Base-by-base conservation (phyloP, 2,329 filamentous ascomycete genomes). In the Colletotrichum sp. region DNA sequence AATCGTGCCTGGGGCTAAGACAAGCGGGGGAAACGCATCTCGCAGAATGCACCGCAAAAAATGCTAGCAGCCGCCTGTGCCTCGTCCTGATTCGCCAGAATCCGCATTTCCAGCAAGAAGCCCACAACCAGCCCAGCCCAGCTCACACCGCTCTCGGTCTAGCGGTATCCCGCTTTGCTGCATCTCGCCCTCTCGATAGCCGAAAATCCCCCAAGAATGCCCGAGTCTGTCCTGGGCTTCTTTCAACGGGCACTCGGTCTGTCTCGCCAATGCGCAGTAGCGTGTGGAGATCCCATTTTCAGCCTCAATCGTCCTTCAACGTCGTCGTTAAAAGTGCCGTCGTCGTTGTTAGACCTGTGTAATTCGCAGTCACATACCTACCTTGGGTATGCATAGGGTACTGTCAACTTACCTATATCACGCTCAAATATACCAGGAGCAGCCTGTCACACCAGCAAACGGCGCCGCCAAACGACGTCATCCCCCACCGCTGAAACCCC, bases 401-500 rank as follows among this genome's bases (percentile, higher is more conserved):
- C 44, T 22, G 44, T 1, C 39, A n/a, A 48, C n/a, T 7, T 48
- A 1, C 52, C 67, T 16, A 62, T 69, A 69, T 8, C n/a, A 30
- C 15, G 13, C 6, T 28, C 28, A 15, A 8, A n/a, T 15, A 71
- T 71, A 71, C 59, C 68, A 32, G 44, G n/a, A 22, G 24, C 36
- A 34, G 16, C 32, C 52, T 48, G 30, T 62, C 36, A 55, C 28
- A 36, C 55, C 55, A 4, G 60, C 39, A 57, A 71, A 70, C 55
- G 28, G 24, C 39, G 34, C 67, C 18, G 34, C 24, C 39, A 26
- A n/a, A 44, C 52, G 39, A 71, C 68, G 59, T 65, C 68, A 71
- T 71, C 59, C 60, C 39, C 30, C 68, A 71, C 68, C n/a, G n/a
- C 39, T 71, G 68, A 71, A 71, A 65, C 68, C 44, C 22, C 57